Evolutionary conservation across 2,329 filamentous ascomycete species (phyloP).

Genomic region (Amphichorda felina): DNA sequence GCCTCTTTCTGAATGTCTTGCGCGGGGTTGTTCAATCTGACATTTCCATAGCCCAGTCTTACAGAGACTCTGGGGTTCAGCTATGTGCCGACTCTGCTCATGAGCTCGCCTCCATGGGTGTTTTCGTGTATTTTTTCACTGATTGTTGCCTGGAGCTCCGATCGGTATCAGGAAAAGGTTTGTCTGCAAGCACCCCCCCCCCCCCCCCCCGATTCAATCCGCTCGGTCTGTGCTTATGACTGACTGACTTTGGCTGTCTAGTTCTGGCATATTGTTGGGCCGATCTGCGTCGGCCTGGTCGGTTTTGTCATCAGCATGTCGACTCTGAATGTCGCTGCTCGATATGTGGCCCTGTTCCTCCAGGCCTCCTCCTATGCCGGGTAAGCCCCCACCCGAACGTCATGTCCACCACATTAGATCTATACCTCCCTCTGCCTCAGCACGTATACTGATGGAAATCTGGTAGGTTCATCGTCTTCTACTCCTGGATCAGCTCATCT

Average conservation of each 20-base stretch:
- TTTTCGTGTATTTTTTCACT: slow-evolving; percentile 47
- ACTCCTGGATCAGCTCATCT: slow-evolving; percentile 45
- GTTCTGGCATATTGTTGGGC: slow-evolving; percentile 46
- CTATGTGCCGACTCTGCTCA: slow-evolving; percentile 39
- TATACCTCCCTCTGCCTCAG: too few species aligned
- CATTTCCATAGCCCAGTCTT: slow-evolving; percentile 27
- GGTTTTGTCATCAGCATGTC: slow-evolving; percentile 51
- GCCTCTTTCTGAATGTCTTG: background rate
- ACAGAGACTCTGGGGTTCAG: slow-evolving; percentile 39
- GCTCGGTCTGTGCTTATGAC: too few species aligned
- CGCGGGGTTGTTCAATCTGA: slow-evolving; percentile 5
- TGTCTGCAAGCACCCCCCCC: slow-evolving; percentile 15
- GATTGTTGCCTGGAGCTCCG: slow-evolving; percentile 42
- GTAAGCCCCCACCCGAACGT: too few species aligned
- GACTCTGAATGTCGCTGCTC: slow-evolving; percentile 40
- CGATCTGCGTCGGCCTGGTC: slow-evolving; percentile 37
- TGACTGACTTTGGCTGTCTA: slow-evolving; percentile 10
- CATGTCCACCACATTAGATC: too few species aligned
- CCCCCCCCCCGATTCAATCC: background rate
- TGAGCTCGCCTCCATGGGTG: slow-evolving; percentile 46
- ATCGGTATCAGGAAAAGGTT: slow-evolving; percentile 41
- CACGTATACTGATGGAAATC: too few species aligned
- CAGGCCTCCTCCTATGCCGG: slow-evolving; percentile 46
- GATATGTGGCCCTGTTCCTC: slow-evolving; percentile 49
- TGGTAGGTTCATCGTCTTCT: slow-evolving; percentile 39